Base-by-base conservation (phyloP, 2,329 filamentous ascomycete genomes). In the Aspergillus sergii region DNA sequence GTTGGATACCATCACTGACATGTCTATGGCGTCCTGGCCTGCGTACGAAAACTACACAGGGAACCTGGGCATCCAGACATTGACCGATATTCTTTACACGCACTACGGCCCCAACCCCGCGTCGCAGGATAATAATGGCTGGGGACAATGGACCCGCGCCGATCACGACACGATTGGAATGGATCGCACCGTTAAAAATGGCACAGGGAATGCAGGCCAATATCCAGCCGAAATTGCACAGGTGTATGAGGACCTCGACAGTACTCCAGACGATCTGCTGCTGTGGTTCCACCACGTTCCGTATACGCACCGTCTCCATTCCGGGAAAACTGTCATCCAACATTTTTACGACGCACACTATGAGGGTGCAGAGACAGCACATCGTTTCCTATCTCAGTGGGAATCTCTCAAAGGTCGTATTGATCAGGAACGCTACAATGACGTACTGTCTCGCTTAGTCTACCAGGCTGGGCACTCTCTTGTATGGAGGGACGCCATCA, bases 251-350 rank as follows among this genome's bases (percentile, higher is more conserved):
- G 76, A 84, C 50, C 78, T 87, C 21, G 82, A 84, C 16, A 88
- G 85, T 0, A 91, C 89, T 0, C 89, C 89, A 0, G 89, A 91
- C 64, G 81, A 91, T 26, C 78, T 92, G 1, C 75, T 92, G 2
- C 79, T 92, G 2, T 92, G 89, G 89, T 92, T 92, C 77, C 90
- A 92, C 73, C 90, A 92, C 70, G 88, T 92, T 0, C 84, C 84
- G 4, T 92, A 90, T 72, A 90, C 86, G 0, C 85, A 90, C 45
- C 75, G 73, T 8, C 82, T 92, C 1, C 81, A 87, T 11, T 86
- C 84, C 0, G 87, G 88, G 12, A 86, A 89, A 74, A 90, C 89
- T 0, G 88, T 92, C 3, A 89, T 89, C 58, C 87, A 89, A 69
- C 86, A 89, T 69, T 88, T 89, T 73, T 89, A 89, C 69, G 84